These are phyloP conservation scores for Microbotryum silenes-acaulis DNA, from an alignment of 1,284 basidiomycete species.

Conservation along the genomic window DNA sequence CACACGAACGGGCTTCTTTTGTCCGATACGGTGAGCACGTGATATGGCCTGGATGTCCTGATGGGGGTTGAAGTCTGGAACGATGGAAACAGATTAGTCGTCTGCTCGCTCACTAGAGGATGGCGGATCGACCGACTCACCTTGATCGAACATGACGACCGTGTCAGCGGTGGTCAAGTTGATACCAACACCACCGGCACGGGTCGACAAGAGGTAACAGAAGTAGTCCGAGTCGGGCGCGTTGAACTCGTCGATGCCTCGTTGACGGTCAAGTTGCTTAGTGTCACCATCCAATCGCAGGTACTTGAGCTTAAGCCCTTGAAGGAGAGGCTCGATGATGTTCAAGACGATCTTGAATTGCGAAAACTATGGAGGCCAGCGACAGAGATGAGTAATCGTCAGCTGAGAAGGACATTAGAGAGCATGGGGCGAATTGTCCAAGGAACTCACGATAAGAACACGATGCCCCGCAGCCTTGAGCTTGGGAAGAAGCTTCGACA, in stretches of 20 bases:
- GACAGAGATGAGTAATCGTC: neutral
- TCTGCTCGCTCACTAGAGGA: too few relatives aligned
- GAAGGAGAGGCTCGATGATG: conserved; percentile 40
- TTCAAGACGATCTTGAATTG: conserved; percentile 40
- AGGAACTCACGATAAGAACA: conserved; percentile 28
- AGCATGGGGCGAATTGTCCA: neutral
- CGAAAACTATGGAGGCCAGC: conserved; percentile 19
- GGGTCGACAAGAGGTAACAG: conserved; percentile 39
- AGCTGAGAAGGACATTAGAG: neutral
- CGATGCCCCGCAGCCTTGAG: conserved; percentile 39
- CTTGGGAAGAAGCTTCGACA: conserved; percentile 38
- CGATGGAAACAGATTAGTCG: conserved; percentile 3
- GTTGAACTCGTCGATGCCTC: conserved; percentile 81
- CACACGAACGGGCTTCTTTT: conserved; percentile 41
- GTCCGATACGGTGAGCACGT: conserved; percentile 43
- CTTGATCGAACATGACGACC: conserved; percentile 76
- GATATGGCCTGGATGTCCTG: conserved; percentile 43
- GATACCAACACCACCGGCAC: conserved; percentile 42
- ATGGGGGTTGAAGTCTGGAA: conserved; percentile 42
- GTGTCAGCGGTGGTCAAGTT: conserved; percentile 61
- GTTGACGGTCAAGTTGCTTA: conserved; percentile 17
- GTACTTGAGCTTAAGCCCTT: conserved; percentile 37
- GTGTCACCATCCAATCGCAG: conserved; percentile 39
- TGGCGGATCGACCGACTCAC: too few relatives aligned
- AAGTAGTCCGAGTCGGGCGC: conserved; percentile 61